phyloP scores from a whole-genome alignment of 2,329 filamentous ascomycete species.

The Calonectria crousiana region DNA sequence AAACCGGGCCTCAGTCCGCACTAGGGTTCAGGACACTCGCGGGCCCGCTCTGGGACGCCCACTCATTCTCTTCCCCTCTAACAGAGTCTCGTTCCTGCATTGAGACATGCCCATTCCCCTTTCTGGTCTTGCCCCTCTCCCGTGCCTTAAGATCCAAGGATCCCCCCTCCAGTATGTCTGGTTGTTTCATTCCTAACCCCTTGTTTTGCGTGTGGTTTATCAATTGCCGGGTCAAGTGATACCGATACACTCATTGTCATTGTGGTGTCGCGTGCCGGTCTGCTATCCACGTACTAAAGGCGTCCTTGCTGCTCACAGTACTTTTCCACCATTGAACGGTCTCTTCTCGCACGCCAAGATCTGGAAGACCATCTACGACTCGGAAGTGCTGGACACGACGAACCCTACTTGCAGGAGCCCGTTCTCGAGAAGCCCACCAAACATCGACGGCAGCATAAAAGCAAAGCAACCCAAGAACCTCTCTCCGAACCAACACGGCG shows the following conservation, averaged over 20 bases:
- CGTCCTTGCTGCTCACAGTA: constrained; percentile 61
- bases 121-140: constrained; percentile 42
- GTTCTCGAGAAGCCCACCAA: constrained; percentile 29
- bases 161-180: constrained; percentile 33
- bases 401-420: constrained; percentile 24
- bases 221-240: constrained; percentile 20
- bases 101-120: constrained; percentile 53
- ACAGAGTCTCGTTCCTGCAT: constrained; percentile 51
- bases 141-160: constrained; percentile 41
- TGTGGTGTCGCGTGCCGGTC: constrained; percentile 11
- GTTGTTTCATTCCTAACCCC: constrained; percentile 10
- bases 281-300: constrained; percentile 34
- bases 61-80: constrained; percentile 38
- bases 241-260: constrained; percentile 10
- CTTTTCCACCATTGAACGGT: constrained; percentile 79
- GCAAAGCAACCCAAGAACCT: constrained; percentile 34
- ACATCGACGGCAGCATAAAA: constrained; percentile 33
- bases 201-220: constrained; percentile 17
- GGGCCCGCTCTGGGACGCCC: constrained; percentile 36
- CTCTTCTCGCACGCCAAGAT: constrained; percentile 70
- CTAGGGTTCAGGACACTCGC: constrained; percentile 33
- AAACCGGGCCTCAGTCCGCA: constrained; percentile 35
- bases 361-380: constrained; percentile 28
- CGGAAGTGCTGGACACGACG: constrained; percentile 36
- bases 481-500: constrained; percentile 37